phyloP scores from a whole-genome alignment of 1,284 basidiomycete species.

The Austroboletus niveus region DNA sequence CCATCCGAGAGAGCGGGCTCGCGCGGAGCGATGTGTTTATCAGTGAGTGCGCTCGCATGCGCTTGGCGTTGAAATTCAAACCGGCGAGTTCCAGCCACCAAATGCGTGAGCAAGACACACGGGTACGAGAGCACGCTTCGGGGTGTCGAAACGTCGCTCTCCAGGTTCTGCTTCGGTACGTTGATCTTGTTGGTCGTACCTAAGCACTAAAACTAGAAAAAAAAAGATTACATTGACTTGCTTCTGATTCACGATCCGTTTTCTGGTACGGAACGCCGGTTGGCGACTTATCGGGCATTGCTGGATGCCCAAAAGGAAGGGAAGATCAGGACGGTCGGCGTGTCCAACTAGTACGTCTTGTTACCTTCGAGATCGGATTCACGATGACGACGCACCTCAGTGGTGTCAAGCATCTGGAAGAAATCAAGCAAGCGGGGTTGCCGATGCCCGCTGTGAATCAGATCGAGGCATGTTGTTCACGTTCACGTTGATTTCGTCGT shows the following conservation, averaged over 20 bases:
- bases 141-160: slow-evolving; percentile 57
- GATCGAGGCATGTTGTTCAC: slow-evolving; percentile 58
- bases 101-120: slow-evolving; percentile 53
- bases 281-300: slow-evolving; percentile 65
- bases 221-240: slow-evolving; percentile 69
- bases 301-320: slow-evolving; percentile 58
- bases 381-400: slow-evolving; percentile 35
- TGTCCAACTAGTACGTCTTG: slow-evolving; percentile 69
- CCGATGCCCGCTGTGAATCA: slow-evolving; percentile 79
- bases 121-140: slow-evolving; percentile 59
- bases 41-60: slow-evolving; percentile 39
- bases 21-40: slow-evolving; percentile 62
- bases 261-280: slow-evolving; percentile 55
- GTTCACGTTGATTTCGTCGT: too few species aligned
- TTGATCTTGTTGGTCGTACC: neutral
- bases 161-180: slow-evolving; percentile 51
- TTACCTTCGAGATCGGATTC: neutral
- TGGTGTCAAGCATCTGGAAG: slow-evolving; percentile 74
- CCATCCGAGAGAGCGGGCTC: slow-evolving; percentile 53
- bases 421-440: slow-evolving; percentile 61
- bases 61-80: neutral
- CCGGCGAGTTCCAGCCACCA: slow-evolving; percentile 47
- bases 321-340: slow-evolving; percentile 70
- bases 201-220: too few species aligned
- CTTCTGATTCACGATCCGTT: slow-evolving; percentile 76